phyloP scores from a whole-genome alignment of 2,329 filamentous ascomycete species.

The Ophiostoma ulmi region DNA sequence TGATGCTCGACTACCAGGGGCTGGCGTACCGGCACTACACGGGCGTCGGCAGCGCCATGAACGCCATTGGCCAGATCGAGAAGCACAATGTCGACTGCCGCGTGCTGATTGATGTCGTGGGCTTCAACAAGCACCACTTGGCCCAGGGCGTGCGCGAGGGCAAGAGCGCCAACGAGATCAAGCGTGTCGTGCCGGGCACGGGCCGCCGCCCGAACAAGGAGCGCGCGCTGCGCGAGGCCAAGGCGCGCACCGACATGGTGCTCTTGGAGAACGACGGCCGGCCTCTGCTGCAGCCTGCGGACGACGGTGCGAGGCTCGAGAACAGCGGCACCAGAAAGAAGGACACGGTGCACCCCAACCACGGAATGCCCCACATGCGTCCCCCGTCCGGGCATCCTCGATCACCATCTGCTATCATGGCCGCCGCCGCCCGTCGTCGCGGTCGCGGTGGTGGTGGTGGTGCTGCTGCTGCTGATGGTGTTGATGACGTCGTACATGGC shows the following conservation, averaged over 20 bases:
- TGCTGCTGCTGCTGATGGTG: no score
- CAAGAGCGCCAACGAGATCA: conserved; percentile 32
- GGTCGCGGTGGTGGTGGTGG: no score
- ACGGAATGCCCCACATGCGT: background rate
- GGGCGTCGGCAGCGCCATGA: conserved; percentile 36
- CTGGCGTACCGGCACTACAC: conserved; percentile 41
- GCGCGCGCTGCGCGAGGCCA: conserved; percentile 1
- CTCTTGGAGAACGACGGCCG: background rate
- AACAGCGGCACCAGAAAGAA: background rate
- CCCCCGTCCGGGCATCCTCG: no score
- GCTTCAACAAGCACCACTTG: conserved; percentile 41
- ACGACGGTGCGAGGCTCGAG: background rate
- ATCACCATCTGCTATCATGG: no score
- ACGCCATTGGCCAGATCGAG: conserved; percentile 23
- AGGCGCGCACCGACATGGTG: background rate
- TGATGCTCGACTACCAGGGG: conserved; percentile 41
- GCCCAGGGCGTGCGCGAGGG: conserved; percentile 36
- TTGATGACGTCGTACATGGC: no score
- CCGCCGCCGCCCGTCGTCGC: no score
- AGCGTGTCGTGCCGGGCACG: conserved; percentile 26
- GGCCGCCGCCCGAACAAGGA: conserved; percentile 9
- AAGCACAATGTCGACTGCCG: conserved; percentile 40
- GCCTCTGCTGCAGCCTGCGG: no score
- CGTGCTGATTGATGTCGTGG: conserved; percentile 39
- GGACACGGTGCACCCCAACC: no score